Evolutionary conservation across 2,329 filamentous ascomycete species (phyloP).

Genomic region (Fusarium chlamydosporum): DNA sequence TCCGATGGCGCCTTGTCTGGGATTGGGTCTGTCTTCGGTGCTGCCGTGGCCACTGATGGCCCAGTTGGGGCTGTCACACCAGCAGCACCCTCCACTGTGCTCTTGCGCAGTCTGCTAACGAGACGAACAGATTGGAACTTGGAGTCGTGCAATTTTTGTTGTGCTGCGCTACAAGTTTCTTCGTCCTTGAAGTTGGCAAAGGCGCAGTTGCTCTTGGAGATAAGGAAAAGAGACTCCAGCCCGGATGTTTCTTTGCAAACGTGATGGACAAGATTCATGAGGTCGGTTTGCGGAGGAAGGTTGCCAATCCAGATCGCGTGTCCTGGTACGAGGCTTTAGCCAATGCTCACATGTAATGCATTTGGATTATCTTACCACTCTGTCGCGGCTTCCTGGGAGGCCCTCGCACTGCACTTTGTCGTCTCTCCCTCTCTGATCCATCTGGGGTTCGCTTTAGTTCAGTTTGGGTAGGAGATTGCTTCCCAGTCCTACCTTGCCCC

Average conservation of each 20-base stretch:
- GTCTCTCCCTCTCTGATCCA: slow-evolving; percentile 42
- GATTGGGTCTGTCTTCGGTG: slow-evolving; percentile 30
- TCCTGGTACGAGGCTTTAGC: slow-evolving; percentile 61
- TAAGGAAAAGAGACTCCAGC: slow-evolving; percentile 91
- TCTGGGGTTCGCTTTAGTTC: slow-evolving; percentile 43
- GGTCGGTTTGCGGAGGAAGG: slow-evolving; percentile 83
- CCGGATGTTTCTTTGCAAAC: slow-evolving; percentile 84
- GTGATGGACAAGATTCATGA: slow-evolving; percentile 90
- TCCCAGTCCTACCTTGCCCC: slow-evolving; percentile 45
- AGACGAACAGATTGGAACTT: slow-evolving; percentile 87
- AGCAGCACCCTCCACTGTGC: slow-evolving; percentile 61
- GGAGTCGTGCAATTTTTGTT: slow-evolving; percentile 90
- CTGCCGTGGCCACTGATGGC: slow-evolving; percentile 61
- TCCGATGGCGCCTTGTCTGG: slow-evolving; percentile 24
- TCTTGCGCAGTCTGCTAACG: slow-evolving; percentile 83
- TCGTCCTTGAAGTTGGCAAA: slow-evolving; percentile 96
- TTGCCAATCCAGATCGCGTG: slow-evolving; percentile 98
- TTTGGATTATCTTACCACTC: slow-evolving; percentile 65
- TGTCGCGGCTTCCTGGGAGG: slow-evolving; percentile 65
- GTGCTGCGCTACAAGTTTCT: slow-evolving; percentile 78
- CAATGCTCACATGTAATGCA: slow-evolving; percentile 20
- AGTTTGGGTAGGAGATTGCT: slow-evolving; percentile 27
- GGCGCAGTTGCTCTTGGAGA: slow-evolving; percentile 96
- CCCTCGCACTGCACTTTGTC: slow-evolving; percentile 52
- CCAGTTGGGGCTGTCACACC: slow-evolving; percentile 68